phyloP scores from a whole-genome alignment of 768 basidiomycete species.

The Amyloporia xantha region DNA sequence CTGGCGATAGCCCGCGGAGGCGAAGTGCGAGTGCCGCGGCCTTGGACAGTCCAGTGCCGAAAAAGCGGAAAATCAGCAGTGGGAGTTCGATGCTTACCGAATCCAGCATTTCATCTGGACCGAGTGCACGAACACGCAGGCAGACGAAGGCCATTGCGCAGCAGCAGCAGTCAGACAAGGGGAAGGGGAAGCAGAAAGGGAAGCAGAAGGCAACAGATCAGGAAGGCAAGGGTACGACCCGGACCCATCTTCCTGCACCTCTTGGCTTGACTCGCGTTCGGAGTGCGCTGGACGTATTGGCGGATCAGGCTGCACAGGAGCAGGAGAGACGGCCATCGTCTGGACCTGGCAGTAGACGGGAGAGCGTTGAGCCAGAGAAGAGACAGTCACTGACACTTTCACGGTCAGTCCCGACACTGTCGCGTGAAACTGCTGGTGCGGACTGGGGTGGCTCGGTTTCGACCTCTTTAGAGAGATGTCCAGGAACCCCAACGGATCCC shows the following conservation, averaged over 20 bases:
- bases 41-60: constrained; percentile 32
- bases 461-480: background rate
- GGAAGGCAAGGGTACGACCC: background rate
- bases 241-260: background rate
- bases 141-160: constrained; percentile 1
- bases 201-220: background rate
- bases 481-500: background rate
- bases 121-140: background rate
- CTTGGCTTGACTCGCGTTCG: constrained; percentile 29
- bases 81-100: background rate
- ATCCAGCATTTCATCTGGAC: background rate
- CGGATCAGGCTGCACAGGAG: constrained; percentile 56
- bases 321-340: constrained; percentile 19
- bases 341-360: constrained; percentile 1
- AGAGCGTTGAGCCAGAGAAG: constrained; percentile 1
- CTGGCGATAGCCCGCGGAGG: constrained; percentile 18
- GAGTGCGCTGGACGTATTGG: constrained; percentile 61
- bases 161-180: background rate
- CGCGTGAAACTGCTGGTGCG: background rate
- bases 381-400: background rate
- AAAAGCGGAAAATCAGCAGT: constrained; percentile 27
- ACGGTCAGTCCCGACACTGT: background rate
- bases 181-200: constrained; percentile 8
- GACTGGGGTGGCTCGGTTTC: background rate
- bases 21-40: constrained; percentile 20